Conservation (phyloP, 2,329 filamentous ascomycete species). For the Botrytis galanthina region DNA sequence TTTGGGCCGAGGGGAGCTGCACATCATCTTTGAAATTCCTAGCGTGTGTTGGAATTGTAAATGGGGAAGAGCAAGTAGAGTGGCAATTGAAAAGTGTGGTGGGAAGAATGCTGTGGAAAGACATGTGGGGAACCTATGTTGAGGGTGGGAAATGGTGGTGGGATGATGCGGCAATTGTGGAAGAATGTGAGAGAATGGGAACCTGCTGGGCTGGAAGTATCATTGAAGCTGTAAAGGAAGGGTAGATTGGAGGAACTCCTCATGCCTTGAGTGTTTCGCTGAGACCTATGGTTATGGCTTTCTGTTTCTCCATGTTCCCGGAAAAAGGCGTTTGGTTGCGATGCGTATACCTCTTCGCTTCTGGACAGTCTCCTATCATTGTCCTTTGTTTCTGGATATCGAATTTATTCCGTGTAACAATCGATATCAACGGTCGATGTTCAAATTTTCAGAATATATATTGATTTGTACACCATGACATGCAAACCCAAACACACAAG, state of each 20-base stretch:
- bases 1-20: conserved; percentile 39
- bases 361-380: no score
- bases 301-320: background rate
- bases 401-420: background rate
- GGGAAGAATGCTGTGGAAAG: conserved; percentile 58
- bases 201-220: conserved; percentile 60
- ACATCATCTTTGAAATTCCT: conserved; percentile 31
- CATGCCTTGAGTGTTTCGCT: background rate
- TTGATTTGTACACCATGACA: background rate
- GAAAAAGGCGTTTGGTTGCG: background rate
- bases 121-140: conserved; percentile 53
- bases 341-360: conserved; percentile 6
- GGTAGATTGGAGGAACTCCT: background rate
- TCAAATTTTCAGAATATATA: background rate
- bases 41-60: conserved; percentile 23
- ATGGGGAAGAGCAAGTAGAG: conserved; percentile 36
- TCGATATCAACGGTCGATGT: conserved; percentile 1
- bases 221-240: conserved; percentile 53
- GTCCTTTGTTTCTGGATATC: background rate
- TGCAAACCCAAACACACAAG: background rate
- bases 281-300: background rate
- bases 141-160: conserved; percentile 55
- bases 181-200: conserved; percentile 53
- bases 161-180: conserved; percentile 54
- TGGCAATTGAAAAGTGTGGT: conserved; percentile 50